phyloP scores from a whole-genome alignment of 768 basidiomycete genomes.

The Suillus subalutaceus region DNA sequence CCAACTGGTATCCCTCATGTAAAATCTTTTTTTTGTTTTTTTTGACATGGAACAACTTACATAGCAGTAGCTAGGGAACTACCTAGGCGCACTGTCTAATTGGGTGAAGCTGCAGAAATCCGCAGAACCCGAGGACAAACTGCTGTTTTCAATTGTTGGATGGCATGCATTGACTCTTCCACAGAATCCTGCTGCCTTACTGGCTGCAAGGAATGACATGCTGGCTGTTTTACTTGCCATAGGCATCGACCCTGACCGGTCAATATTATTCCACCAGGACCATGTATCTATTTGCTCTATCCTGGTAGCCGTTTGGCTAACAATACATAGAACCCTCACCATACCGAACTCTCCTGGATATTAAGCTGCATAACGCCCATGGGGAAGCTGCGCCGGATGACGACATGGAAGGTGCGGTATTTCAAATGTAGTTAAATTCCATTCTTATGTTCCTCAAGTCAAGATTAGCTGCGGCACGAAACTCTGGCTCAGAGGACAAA shows the following conservation, averaged over 20 bases:
- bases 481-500: slow-evolving; percentile 73
- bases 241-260: slow-evolving; percentile 78
- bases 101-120: slow-evolving; percentile 83
- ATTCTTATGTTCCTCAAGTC: slow-evolving; percentile 47
- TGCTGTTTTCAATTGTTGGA: slow-evolving; percentile 89
- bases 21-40: slow-evolving; percentile 25
- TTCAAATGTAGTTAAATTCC: too few relatives aligned
- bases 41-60: slow-evolving; percentile 12
- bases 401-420: slow-evolving; percentile 86
- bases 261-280: slow-evolving; percentile 86
- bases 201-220: slow-evolving; percentile 69
- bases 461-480: slow-evolving; percentile 72
- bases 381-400: slow-evolving; percentile 87
- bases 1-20: slow-evolving; percentile 93
- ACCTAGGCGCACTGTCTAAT: slow-evolving; percentile 86
- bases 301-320: slow-evolving; percentile 54
- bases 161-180: slow-evolving; percentile 95
- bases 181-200: slow-evolving; percentile 71
- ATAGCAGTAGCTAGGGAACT: slow-evolving; percentile 79
- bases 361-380: slow-evolving; percentile 83
- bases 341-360: slow-evolving; percentile 90
- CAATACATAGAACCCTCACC: slow-evolving; percentile 67
- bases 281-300: slow-evolving; percentile 50
- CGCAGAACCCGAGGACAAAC: slow-evolving; percentile 56
- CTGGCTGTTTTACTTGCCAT: slow-evolving; percentile 83